Conservation (phyloP, 805 yeast genomes). For the Lipomyces yamadae region DNA sequence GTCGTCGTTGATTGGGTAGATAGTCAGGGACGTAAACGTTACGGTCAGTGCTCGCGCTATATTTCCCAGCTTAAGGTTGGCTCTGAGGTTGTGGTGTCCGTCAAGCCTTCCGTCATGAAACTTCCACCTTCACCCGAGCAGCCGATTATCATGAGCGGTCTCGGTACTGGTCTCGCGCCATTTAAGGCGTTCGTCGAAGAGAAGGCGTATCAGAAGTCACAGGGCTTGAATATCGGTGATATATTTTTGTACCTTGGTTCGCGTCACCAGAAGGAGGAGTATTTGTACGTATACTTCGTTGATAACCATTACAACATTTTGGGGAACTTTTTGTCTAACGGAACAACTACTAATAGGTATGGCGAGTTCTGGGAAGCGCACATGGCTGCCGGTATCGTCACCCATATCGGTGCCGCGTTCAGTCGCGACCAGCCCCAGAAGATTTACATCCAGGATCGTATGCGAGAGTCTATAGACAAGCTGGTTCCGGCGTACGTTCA, state of each 20-base stretch:
- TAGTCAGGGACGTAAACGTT: slow-evolving; percentile 79
- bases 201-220: slow-evolving; percentile 88
- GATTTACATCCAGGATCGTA: slow-evolving; percentile 92
- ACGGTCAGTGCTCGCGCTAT: slow-evolving; percentile 92
- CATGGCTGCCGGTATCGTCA: slow-evolving; percentile 85
- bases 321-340: not conserved
- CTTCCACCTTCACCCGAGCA: slow-evolving; percentile 84
- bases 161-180: slow-evolving; percentile 98
- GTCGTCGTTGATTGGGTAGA: slow-evolving; percentile 98
- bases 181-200: slow-evolving; percentile 97
- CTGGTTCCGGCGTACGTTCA: slow-evolving; percentile 78
- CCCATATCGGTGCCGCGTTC: slow-evolving; percentile 97
- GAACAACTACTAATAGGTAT: slow-evolving; percentile 47
- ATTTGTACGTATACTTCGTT: slow-evolving; percentile 50
- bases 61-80: slow-evolving; percentile 80
- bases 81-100: slow-evolving; percentile 86
- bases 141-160: slow-evolving; percentile 95
- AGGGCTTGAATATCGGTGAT: slow-evolving; percentile 88
- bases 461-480: slow-evolving; percentile 72
- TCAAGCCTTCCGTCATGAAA: slow-evolving; percentile 97
- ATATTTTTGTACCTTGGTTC: slow-evolving; percentile 88
- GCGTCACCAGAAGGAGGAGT: slow-evolving; percentile 93
- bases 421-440: slow-evolving; percentile 96
- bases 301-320: not conserved
- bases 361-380: slow-evolving; percentile 98